phyloP scores from a whole-genome alignment of 2,329 filamentous ascomycete species.

The Monilinia fructicola region DNA sequence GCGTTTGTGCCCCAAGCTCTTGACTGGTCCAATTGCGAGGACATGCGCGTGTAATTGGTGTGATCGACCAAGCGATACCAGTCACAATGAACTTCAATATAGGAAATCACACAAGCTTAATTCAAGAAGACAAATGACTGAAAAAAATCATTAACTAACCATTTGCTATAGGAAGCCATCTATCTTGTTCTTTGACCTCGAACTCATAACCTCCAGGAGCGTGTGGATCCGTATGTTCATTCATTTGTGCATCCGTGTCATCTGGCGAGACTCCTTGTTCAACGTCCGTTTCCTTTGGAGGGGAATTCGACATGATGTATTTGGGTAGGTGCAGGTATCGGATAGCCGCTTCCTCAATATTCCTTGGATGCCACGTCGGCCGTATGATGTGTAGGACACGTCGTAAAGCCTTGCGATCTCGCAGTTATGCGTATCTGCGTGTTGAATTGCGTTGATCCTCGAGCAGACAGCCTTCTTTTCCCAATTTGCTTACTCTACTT shows the following conservation, averaged over 20 bases:
- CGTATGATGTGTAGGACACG: slow-evolving; percentile 34
- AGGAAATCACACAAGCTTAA: slow-evolving; percentile 53
- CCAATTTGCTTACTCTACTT: slow-evolving; percentile 29
- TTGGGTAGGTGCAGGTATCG: slow-evolving; percentile 55
- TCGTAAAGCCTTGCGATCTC: slow-evolving; percentile 29
- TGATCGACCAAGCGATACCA: slow-evolving; percentile 52
- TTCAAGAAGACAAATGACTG: slow-evolving; percentile 45
- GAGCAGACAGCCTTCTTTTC: slow-evolving; percentile 33
- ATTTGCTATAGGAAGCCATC: slow-evolving; percentile 99
- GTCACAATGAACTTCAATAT: slow-evolving; percentile 41
- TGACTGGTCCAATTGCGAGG: slow-evolving; percentile 38
- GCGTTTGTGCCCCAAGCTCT: slow-evolving; percentile 38
- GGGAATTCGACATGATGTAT: slow-evolving; percentile 93
- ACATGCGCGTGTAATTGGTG: slow-evolving; percentile 44
- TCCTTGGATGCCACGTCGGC: slow-evolving; percentile 40
- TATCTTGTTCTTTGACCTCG: slow-evolving; percentile 98
- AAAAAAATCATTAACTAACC: slow-evolving; percentile 65
- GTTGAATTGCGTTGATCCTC: slow-evolving; percentile 33
- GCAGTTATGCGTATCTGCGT: slow-evolving; percentile 32
- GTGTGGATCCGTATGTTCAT: slow-evolving; percentile 51
- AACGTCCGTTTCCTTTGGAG: slow-evolving; percentile 83
- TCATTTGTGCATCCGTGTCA: slow-evolving; percentile 89
- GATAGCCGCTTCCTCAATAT: slow-evolving; percentile 36
- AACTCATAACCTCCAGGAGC: slow-evolving; percentile 74
- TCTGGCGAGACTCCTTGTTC: slow-evolving; percentile 91